Evolutionary conservation across 1,284 basidiomycete genomes (phyloP), one percentile per base, ranked within the genome.

Genomic region (Cutaneotrichosporon cutaneum): DNA sequence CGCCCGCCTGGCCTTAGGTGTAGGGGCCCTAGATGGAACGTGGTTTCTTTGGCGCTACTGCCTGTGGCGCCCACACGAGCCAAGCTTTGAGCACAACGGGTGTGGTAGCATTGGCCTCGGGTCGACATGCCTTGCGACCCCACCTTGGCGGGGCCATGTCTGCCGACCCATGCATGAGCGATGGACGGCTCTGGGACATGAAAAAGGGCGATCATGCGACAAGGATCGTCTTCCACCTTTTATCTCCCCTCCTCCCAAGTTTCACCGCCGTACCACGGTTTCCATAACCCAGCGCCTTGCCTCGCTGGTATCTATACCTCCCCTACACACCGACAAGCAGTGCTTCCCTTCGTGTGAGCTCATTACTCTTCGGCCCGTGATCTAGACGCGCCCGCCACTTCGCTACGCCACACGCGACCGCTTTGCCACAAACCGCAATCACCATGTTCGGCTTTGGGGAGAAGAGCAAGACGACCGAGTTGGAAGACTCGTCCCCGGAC

Each of bases 21-120:
- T 1, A 13, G 30, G 14, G 24, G 10, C 48, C 33, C 35, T 39
- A 26, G 33, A 16, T 54, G 21, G 22, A 26, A 54, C 52, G 39
- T 18, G 39, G 39, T n/a, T 39, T 21, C 35, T 54, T 33, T 54
- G 52, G 52, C 52, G 35, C 33, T 54, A 21, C 52, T 53, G 30
- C 51, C 51, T 32, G 18, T 35, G 1, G 21, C n/a, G 51, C 52
- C 21, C 32, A 26, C 4, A 13, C 21, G 24, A 54, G 33, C 52
- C 52, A 54, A 54, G 52, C 33, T 26, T 54, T 22, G 52, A 54
- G 52, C 52, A 22, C 52, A 54, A 54, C 52, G 52, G 52, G 35
- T 54, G 26, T 54, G 52, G 52, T 54, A 54, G 52, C 52, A 54
- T 54, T 16, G 52, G 52, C 22, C 52, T 35, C 13, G 52, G 52